Evolutionary conservation across 2,329 filamentous ascomycete genomes (phyloP), one percentile per base, ranked within the genome.

Genomic region (Apiospora sp.): DNA sequence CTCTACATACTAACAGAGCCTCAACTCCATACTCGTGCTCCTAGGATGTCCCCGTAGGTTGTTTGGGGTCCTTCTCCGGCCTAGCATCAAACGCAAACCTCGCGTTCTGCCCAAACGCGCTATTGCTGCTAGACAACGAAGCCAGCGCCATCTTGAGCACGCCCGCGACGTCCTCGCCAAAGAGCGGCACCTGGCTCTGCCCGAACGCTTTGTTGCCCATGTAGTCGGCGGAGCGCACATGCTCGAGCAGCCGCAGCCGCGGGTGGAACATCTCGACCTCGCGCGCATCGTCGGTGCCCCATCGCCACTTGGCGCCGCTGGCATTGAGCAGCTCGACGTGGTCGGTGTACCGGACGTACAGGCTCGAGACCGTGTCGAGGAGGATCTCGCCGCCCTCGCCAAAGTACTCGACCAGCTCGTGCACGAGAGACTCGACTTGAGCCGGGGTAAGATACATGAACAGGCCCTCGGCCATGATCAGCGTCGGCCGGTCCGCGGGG

Each of bases 381-480:
- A 71, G 30, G 44, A 71, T 68, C 64, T 71, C 58, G 10, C 70
- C 70, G 5, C 41, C 30, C 22, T 68, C 54, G 5, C 30, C 27
- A 24, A 71, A 71, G 24, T 71, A 68, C 6, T 68, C 61, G 5
- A 71, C 70, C 43, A 71, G 44, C 30, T 71, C 70, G 5, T 3
- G 46, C 30, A 71, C 58, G 44, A 68, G 24, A 30, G 46, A 22
- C 46, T 68, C 43, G 22, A 54, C 46, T 30, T 8, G 41, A 3
- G 8, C 58, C 34, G 58, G 58, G 14, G 19, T 13, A 7, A 64
- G 30, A 34, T 64, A 64, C 58, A 64, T 64, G 34, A 64, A 41
- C 34, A 64, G 19, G 22, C 58, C 58, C 30, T 64, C 58, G 19
- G 34, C 58, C 58, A 64, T 64, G 30, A 64, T 41, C 19, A 64